Percentiles rank a stretch among this genome's conserved stretches.
These are phyloP conservation scores for Fusarium verticillioides DNA, from an alignment of 2,329 filamentous ascomycete genomes.

Conservation along the genomic window DNA sequence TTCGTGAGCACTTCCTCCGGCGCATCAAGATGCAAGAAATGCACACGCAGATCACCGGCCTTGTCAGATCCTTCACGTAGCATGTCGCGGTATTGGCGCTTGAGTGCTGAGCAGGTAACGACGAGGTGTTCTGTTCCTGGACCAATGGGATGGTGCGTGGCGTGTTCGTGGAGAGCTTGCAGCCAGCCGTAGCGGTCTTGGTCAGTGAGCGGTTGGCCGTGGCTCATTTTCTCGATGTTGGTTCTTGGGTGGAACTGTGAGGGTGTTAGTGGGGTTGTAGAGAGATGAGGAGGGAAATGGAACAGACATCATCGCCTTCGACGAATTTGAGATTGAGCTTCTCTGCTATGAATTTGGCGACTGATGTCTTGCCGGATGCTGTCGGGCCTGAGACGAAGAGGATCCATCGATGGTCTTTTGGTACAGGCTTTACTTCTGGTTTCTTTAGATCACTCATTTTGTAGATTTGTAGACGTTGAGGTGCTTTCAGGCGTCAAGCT, in stretches of 20 bases:
- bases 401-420: constrained; percentile 27
- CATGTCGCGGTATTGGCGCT: constrained; percentile 23
- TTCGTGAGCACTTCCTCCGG: constrained; percentile 17
- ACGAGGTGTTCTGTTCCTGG: constrained; percentile 27
- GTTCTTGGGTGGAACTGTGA: constrained; percentile 23
- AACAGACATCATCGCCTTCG: constrained; percentile 13
- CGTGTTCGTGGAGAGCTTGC: constrained; percentile 12
- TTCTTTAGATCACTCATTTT: background rate
- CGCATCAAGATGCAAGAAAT: constrained; percentile 28
- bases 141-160: constrained; percentile 13
- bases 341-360: constrained; percentile 20
- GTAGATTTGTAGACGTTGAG: accelerated
- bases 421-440: background rate
- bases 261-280: background rate
- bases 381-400: constrained; percentile 30
- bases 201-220: constrained; percentile 16
- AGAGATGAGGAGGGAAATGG: no score
- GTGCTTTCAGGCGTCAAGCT: accelerated
- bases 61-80: constrained; percentile 18
- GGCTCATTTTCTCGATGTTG: constrained; percentile 32
- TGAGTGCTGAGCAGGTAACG: constrained; percentile 26
- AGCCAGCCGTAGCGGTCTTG: constrained; percentile 22
- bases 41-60: constrained; percentile 18
- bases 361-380: constrained; percentile 25
- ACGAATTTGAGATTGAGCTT: constrained; percentile 28